phyloP scores from a whole-genome alignment of 345 rosid species.

The Bruguiera sexangula region DNA sequence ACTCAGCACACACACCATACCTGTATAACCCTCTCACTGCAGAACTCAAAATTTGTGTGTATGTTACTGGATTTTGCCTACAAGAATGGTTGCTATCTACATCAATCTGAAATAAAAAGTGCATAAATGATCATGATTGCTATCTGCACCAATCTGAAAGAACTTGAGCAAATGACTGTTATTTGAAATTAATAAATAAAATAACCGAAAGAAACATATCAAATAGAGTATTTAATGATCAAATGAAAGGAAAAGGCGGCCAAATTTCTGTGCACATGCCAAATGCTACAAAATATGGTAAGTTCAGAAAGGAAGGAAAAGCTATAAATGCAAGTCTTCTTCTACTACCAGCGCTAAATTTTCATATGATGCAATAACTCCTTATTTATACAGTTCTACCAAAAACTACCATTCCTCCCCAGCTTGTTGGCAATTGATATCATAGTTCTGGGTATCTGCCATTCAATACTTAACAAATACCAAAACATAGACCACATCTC shows the following conservation, averaged over 20 bases:
- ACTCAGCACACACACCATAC: conserved; percentile 23
- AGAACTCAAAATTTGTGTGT: conserved; percentile 55
- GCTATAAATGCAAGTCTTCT: not conserved
- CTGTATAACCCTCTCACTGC: conserved; percentile 84
- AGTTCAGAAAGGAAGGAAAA: conserved; percentile 1
- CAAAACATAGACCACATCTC: not conserved
- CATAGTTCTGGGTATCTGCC: not conserved
- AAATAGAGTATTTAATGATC: not conserved
- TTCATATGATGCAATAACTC: not conserved
- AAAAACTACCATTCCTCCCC: not conserved
- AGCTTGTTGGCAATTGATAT: not conserved
- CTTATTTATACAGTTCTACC: not conserved
- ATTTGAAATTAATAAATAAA: no score
- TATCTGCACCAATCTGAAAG: no score
- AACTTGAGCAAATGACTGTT: no score
- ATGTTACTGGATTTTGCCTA: conserved; percentile 66
- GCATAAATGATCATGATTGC: conserved; percentile 3
- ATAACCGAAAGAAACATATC: not conserved
- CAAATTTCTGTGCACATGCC: not conserved
- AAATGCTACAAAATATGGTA: not conserved
- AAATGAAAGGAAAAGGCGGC: not conserved
- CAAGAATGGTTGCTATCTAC: conserved; percentile 49
- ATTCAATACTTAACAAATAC: not conserved
- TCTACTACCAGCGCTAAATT: not conserved
- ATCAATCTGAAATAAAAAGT: conserved; percentile 54